These are phyloP conservation scores for Phytophthora multivora DNA, from an alignment of 352 stramenopile genomes.

Conservation along the genomic window DNA sequence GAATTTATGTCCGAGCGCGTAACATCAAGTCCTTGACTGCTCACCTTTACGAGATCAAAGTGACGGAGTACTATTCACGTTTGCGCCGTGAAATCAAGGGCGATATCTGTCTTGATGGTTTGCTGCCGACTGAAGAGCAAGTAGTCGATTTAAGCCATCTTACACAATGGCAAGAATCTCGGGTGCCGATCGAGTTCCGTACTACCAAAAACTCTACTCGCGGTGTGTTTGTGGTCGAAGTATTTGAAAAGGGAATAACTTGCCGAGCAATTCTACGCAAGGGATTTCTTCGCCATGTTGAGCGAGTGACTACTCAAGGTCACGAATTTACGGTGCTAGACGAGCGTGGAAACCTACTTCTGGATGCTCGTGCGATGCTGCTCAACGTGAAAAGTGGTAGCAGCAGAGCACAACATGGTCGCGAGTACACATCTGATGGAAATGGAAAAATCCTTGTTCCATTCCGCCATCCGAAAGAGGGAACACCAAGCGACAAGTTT, in stretches of 20 bases:
- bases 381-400: constrained; percentile 45
- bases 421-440: constrained; percentile 34
- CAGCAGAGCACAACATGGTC: constrained; percentile 39
- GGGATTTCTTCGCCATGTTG: constrained; percentile 55
- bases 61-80: constrained; percentile 58
- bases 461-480: constrained; percentile 42
- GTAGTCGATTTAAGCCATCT: constrained; percentile 55
- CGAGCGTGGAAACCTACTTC: constrained; percentile 44
- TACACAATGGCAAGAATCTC: constrained; percentile 45
- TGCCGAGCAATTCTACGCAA: constrained; percentile 65
- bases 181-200: constrained; percentile 40
- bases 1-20: constrained; percentile 43
- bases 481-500: constrained; percentile 35
- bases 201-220: constrained; percentile 23
- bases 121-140: constrained; percentile 63
- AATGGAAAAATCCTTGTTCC: constrained; percentile 47
- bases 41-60: constrained; percentile 69
- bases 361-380: constrained; percentile 38
- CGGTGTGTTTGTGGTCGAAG: constrained; percentile 66
- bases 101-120: constrained; percentile 58
- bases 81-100: constrained; percentile 51
- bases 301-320: constrained; percentile 46
- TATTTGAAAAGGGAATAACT: constrained; percentile 58
- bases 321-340: constrained; percentile 61
- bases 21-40: constrained; percentile 61